A percentile compares a stretch with the other conserved stretches of the same genome.
Evolutionary conservation across 2,329 filamentous ascomycete genomes (phyloP).

Genomic region (Chrysoporthe austroafricana): DNA sequence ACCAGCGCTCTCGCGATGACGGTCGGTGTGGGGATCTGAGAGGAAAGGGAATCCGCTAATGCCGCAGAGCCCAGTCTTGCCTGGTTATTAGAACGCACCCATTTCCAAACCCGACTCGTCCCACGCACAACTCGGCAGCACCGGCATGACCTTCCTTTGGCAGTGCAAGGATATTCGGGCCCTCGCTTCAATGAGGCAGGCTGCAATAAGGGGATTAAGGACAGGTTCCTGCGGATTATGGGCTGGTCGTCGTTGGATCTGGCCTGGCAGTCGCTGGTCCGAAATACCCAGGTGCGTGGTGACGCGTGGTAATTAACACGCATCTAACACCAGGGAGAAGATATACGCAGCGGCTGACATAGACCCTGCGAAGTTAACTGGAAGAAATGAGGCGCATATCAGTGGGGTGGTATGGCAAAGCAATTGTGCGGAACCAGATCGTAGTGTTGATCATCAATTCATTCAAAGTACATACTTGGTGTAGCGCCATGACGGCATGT

Average conservation of each 20-base stretch:
- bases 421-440: conserved; percentile 11
- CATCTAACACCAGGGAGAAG: background rate
- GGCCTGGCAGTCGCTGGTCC: too few species aligned
- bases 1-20: background rate
- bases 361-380: background rate
- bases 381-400: background rate
- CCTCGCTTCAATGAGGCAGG: too few species aligned
- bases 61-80: too few species aligned
- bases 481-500: conserved; percentile 27
- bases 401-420: background rate
- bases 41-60: too few species aligned
- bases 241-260: too few species aligned
- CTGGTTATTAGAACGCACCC: background rate
- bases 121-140: too few species aligned
- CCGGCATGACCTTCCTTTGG: too few species aligned
- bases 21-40: too few species aligned
- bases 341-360: background rate
- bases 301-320: background rate
- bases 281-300: too few species aligned
- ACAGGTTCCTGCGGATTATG: too few species aligned
- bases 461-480: conserved; percentile 22
- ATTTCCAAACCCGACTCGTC: background rate
- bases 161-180: too few species aligned
- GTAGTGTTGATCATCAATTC: conserved; percentile 24
- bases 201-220: too few species aligned